Base-by-base conservation (phyloP, 768 basidiomycete species). In the Crassisporium funariophilum region DNA sequence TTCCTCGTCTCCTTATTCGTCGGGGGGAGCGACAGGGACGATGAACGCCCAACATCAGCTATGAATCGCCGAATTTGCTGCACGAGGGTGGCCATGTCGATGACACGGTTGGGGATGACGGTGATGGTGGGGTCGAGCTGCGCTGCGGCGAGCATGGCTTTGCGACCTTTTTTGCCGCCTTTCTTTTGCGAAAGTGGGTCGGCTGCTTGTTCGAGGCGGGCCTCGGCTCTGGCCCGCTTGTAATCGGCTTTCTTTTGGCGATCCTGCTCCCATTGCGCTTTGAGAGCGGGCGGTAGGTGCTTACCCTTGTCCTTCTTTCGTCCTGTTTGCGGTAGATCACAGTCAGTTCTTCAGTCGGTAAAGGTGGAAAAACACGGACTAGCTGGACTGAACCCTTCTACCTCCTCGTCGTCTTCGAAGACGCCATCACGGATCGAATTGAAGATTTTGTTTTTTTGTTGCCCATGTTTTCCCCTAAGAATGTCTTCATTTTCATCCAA, bases 231-330 rank as follows among this genome's bases (percentile, higher is more conserved):
- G 12, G 76, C 72, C 2, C 71, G 76, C 62, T 91, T 95, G 58
- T 71, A 63, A 46, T 84, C 82, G 0, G 91, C 91, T 62, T 97
- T 98, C 70, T 84, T 87, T 41, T 73, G 68, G 2, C 92, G 89
- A 60, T 98, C 95, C 37, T 78, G 77, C 35, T 82, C 79, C 92
- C 92, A 97, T 48, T 82, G 84, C 0, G 68, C 77, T 42, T 72
- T 75, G 6, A 97, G 73, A 5, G 83, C 76, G 1, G 69, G 56
- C 0, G 88, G 80, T 9, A 88, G 55, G 36, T 71, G 67, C 50
- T 72, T 77, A 46, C 72, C 61, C 54, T 75, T 77, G 57, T 84
- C 81, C 56, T 79, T 83, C 22, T 68, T 67, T 49, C 73, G 77
- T 60, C 58, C 70, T 72, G 52, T 13, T 22, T 46, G 19, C 9